These are phyloP conservation scores for Thelonectria blattea DNA, from an alignment of 2,329 filamentous ascomycete species.

Conservation along the genomic window DNA sequence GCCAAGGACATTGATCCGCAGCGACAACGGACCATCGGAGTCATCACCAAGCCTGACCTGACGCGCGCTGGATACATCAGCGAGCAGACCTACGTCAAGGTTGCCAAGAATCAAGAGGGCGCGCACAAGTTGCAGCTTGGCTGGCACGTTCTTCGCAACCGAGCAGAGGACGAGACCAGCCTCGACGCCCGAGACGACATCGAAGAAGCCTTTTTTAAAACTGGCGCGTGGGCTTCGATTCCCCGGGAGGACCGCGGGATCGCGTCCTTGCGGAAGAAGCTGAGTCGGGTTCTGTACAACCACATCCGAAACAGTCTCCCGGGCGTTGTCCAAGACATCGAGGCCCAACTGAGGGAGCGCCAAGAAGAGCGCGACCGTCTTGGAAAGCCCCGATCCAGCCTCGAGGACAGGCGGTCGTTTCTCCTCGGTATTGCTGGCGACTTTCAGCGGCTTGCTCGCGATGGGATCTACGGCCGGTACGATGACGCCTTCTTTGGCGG, in stretches of 20 bases:
- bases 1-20: slow-evolving; percentile 51
- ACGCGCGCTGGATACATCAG: slow-evolving; percentile 46
- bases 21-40: slow-evolving; percentile 57
- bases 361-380: slow-evolving; percentile 28
- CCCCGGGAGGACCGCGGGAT: slow-evolving; percentile 43
- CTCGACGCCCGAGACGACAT: slow-evolving; percentile 37
- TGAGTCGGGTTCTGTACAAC: slow-evolving; percentile 41
- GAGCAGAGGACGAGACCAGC: slow-evolving; percentile 42
- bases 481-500: slow-evolving; percentile 47
- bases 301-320: slow-evolving; percentile 40
- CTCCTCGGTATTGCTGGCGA: slow-evolving; percentile 44
- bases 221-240: slow-evolving; percentile 36
- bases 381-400: slow-evolving; percentile 29
- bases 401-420: slow-evolving; percentile 40
- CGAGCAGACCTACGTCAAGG: slow-evolving; percentile 46
- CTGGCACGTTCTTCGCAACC: slow-evolving; percentile 62
- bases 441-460: slow-evolving; percentile 42
- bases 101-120: slow-evolving; percentile 42
- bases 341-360: slow-evolving; percentile 30
- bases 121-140: slow-evolving; percentile 48
- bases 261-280: slow-evolving; percentile 41
- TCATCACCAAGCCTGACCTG: slow-evolving; percentile 62
- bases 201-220: slow-evolving; percentile 43
- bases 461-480: slow-evolving; percentile 41
- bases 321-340: slow-evolving; percentile 37